These are phyloP conservation scores for Luzula sylvatica DNA, from an alignment of 176 grass and related monocot genomes.

Conservation along the genomic window DNA sequence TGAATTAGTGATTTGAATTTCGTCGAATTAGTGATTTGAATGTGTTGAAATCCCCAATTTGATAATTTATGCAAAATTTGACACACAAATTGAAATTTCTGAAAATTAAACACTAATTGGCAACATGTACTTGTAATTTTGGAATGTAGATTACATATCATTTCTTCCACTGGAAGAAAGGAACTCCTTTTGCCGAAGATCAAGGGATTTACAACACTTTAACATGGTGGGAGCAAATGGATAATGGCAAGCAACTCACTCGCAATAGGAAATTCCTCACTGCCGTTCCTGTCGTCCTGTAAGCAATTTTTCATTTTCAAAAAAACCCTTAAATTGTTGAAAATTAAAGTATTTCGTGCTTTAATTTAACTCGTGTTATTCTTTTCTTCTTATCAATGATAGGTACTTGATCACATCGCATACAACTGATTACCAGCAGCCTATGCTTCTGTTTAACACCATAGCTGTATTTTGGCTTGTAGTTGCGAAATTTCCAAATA, in stretches of 20 bases:
- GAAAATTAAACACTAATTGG: too few species aligned
- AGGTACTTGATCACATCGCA: slow-evolving; percentile 34
- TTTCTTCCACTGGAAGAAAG: slow-evolving; percentile 35
- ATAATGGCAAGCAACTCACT: slow-evolving; percentile 30
- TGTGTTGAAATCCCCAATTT: too few species aligned
- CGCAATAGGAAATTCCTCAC: slow-evolving; percentile 32
- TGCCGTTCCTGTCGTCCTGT: slow-evolving; percentile 27
- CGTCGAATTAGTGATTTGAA: too few species aligned
- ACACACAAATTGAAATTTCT: too few species aligned
- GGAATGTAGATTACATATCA: slow-evolving; percentile 30
- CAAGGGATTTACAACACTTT: slow-evolving; percentile 28
- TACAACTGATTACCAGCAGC: slow-evolving; percentile 33
- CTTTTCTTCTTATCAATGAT: background rate
- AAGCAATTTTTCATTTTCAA: slow-evolving; percentile 4
- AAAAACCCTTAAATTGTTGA: too few species aligned
- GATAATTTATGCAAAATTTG: too few species aligned
- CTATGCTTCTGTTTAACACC: slow-evolving; percentile 29
- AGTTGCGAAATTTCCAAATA: slow-evolving; percentile 29
- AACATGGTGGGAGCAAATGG: slow-evolving; percentile 36
- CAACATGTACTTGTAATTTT: background rate
- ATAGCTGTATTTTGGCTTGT: slow-evolving; percentile 25
- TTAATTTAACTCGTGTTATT: background rate
- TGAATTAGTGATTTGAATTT: too few species aligned
- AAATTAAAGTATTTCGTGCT: too few species aligned
- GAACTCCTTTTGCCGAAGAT: slow-evolving; percentile 28